A percentile compares a stretch with the other conserved stretches of the same genome.
phyloP scores from a whole-genome alignment of 2,329 filamentous ascomycete species.

The Fusarium stilboides region DNA sequence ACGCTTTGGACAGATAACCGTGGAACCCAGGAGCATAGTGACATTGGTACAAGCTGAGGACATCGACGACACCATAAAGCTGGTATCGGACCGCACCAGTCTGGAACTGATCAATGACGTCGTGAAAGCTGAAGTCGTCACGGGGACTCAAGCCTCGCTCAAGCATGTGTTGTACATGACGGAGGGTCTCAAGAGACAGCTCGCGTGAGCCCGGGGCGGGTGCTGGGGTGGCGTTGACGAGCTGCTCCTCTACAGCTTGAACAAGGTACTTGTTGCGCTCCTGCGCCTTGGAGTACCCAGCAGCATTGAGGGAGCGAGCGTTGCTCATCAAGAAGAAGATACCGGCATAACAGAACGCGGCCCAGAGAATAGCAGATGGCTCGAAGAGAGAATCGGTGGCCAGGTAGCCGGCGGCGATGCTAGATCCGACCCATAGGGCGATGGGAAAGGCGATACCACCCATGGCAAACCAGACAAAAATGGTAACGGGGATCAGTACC shows the following conservation, averaged over 20 bases:
- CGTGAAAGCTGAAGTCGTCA: background rate
- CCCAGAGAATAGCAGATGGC: background rate
- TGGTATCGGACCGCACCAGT: background rate
- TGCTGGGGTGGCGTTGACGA: too few species aligned
- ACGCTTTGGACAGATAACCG: background rate
- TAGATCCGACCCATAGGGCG: background rate
- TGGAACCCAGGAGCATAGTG: background rate
- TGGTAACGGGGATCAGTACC: background rate
- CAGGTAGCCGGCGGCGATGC: background rate
- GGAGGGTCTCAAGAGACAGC: background rate
- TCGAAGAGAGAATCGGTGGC: background rate
- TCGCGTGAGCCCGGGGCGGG: background rate
- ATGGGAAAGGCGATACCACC: background rate
- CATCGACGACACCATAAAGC: background rate
- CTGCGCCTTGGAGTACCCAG: background rate
- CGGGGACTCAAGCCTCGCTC: background rate
- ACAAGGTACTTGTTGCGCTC: background rate
- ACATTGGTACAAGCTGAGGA: background rate
- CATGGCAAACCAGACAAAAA: constrained; percentile 2
- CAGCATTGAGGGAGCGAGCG: background rate
- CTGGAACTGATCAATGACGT: background rate
- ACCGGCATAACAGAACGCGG: background rate
- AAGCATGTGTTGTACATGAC: background rate
- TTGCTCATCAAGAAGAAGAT: background rate
- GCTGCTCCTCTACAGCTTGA: too few species aligned